Evolutionary conservation across 352 stramenopile species (phyloP).

Genomic region (Albugo laibachii): DNA sequence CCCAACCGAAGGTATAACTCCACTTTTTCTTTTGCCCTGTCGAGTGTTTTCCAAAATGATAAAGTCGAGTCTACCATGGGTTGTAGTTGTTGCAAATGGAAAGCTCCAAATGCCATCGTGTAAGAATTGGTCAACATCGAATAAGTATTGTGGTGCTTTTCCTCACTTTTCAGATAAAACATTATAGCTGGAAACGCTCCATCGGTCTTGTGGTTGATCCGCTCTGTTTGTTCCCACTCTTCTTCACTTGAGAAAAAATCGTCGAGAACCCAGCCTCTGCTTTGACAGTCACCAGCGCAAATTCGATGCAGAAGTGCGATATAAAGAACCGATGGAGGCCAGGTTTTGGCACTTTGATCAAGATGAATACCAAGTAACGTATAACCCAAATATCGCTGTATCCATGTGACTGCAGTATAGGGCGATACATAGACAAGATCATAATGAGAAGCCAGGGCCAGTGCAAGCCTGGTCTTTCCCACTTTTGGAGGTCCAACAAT

Average conservation of each 20-base stretch:
- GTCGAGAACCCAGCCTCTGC: constrained; percentile 38
- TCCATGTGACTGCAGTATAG: constrained; percentile 23
- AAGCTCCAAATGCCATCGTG: constrained; percentile 20
- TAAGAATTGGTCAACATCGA: constrained; percentile 10
- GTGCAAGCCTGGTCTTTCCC: constrained; percentile 18
- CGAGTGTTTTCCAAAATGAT: constrained; percentile 20
- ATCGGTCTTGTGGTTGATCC: not conserved
- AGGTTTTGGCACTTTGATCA: constrained; percentile 3
- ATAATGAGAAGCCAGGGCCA: constrained; percentile 10
- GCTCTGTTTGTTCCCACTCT: constrained; percentile 13
- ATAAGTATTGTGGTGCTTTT: not conserved
- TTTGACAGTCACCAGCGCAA: constrained; percentile 32
- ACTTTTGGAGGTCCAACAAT: constrained; percentile 16
- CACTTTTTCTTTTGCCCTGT: constrained; percentile 11
- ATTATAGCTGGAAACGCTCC: not conserved
- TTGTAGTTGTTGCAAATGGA: constrained; percentile 26
- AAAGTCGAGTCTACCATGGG: constrained; percentile 9
- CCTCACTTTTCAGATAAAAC: not conserved
- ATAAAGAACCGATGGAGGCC: constrained; percentile 9
- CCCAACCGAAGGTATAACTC: constrained; percentile 9
- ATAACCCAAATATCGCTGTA: constrained; percentile 27
- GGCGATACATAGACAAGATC: constrained; percentile 29
- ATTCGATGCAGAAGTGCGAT: constrained; percentile 23
- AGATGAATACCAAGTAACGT: constrained; percentile 10
- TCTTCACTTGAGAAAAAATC: constrained; percentile 16